phyloP scores from a whole-genome alignment of 257 asterid genomes.

The Solanum megistacrolobum region DNA sequence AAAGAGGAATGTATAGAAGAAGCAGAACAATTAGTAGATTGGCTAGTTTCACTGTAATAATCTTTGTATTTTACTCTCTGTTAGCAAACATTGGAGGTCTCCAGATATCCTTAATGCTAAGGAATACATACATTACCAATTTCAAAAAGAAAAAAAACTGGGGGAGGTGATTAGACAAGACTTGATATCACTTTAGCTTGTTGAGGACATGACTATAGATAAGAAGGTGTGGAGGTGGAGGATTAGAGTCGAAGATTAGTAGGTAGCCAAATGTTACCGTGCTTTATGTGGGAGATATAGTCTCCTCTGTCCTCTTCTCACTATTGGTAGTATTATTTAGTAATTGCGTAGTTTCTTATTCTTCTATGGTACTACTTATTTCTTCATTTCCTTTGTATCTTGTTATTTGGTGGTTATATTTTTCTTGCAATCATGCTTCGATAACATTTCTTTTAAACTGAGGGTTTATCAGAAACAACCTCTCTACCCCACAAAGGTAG shows the following conservation, averaged over 20 bases:
- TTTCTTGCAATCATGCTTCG: background rate
- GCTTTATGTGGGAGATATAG: background rate
- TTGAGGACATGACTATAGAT: background rate
- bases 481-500: background rate
- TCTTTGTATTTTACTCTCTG: background rate
- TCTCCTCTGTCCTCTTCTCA: background rate
- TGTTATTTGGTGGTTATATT: background rate
- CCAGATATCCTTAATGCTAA: background rate
- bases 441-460: background rate
- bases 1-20: background rate
- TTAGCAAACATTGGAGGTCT: background rate
- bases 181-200: no score
- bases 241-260: background rate
- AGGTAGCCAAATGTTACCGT: background rate
- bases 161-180: background rate
- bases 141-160: no score
- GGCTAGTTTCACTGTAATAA: background rate
- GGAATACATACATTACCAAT: background rate
- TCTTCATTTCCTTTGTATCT: background rate
- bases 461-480: background rate
- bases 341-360: no score
- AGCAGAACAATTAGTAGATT: background rate
- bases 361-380: background rate
- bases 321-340: background rate
- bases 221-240: background rate